These are phyloP conservation scores for Suillus brevipes DNA, from an alignment of 768 basidiomycete species.

Conservation along the genomic window DNA sequence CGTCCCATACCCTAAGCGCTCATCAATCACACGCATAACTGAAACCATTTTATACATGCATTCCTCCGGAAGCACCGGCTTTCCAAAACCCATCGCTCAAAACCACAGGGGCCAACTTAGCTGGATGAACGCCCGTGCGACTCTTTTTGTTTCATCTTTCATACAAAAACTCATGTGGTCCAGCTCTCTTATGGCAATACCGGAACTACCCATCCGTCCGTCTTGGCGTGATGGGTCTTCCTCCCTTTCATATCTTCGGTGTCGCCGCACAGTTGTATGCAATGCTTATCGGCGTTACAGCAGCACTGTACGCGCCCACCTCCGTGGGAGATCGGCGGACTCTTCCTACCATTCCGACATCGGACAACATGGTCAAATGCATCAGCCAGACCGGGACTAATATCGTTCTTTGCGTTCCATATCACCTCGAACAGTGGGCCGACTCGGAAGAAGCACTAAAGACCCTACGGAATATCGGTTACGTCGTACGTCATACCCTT, in stretches of 20 bases:
- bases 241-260: conserved; percentile 36
- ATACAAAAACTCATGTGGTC: neutral
- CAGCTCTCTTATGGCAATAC: conserved; percentile 7
- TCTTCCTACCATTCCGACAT: conserved; percentile 9
- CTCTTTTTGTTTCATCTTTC: neutral
- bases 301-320: conserved; percentile 31
- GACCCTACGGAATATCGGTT: conserved; percentile 4
- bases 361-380: conserved; percentile 6
- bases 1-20: conserved; percentile 17
- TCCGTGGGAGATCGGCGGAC: conserved; percentile 5
- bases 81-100: conserved; percentile 41
- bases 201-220: conserved; percentile 2
- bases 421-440: conserved; percentile 12
- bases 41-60: conserved; percentile 9
- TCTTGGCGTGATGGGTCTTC: conserved; percentile 29
- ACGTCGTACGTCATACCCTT: neutral
- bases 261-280: conserved; percentile 26
- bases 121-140: conserved; percentile 35
- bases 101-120: conserved; percentile 31
- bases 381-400: conserved; percentile 1
- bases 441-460: conserved; percentile 7
- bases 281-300: conserved; percentile 22
- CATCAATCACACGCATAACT: neutral
- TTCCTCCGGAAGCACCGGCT: conserved; percentile 39
- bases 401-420: conserved; percentile 6